phyloP scores from a whole-genome alignment of 2,329 filamentous ascomycete genomes.

The Botryotinia narcissicola region DNA sequence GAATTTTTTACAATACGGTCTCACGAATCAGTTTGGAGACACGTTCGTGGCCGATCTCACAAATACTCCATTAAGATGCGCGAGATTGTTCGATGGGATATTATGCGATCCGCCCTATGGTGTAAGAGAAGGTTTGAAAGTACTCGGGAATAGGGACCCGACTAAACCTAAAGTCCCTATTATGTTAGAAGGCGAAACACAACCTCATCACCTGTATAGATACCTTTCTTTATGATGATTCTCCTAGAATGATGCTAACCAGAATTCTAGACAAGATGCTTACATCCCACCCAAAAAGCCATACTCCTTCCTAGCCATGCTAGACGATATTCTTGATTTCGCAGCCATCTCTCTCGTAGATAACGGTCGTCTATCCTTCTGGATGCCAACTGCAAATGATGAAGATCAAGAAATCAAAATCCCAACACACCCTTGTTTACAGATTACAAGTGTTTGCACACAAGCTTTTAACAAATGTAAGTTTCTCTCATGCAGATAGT shows the following conservation, averaged over 20 bases:
- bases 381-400: slow-evolving; percentile 92
- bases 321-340: slow-evolving; percentile 86
- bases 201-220: slow-evolving; percentile 61
- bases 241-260: slow-evolving; percentile 20
- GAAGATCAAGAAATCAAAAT: slow-evolving; percentile 73
- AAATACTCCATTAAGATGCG: slow-evolving; percentile 69
- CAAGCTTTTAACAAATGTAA: slow-evolving; percentile 88
- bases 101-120: slow-evolving; percentile 96
- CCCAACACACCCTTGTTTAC: slow-evolving; percentile 72
- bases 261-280: slow-evolving; percentile 50
- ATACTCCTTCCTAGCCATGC: slow-evolving; percentile 87
- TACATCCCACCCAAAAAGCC: slow-evolving; percentile 88
- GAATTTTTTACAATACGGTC: slow-evolving; percentile 83
- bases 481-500: slow-evolving; percentile 26
- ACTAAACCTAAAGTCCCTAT: slow-evolving; percentile 56
- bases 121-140: slow-evolving; percentile 85
- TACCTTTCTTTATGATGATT: not conserved
- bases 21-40: slow-evolving; percentile 66
- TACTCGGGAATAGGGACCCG: slow-evolving; percentile 74
- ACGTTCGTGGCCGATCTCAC: slow-evolving; percentile 85
- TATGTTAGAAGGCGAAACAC: slow-evolving; percentile 62
- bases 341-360: slow-evolving; percentile 74
- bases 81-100: slow-evolving; percentile 75
- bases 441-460: slow-evolving; percentile 72
- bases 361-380: slow-evolving; percentile 80